These are phyloP conservation scores for Scheffersomyces segobiensis DNA, from an alignment of 1,139 yeast species.

Conservation along the genomic window DNA sequence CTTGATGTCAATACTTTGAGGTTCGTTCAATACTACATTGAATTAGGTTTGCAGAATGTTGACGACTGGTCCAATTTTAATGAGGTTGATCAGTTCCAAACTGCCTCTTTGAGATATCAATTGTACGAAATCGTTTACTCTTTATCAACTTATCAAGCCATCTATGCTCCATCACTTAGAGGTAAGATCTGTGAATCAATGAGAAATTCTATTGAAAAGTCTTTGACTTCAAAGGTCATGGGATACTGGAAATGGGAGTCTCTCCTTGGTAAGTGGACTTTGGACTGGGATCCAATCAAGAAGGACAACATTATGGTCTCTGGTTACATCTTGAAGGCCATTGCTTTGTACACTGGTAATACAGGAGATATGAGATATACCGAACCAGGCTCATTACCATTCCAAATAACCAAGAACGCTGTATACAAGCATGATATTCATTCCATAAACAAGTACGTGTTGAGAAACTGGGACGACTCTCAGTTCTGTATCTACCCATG, in stretches of 20 bases:
- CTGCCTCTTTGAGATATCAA: slow-evolving; percentile 3
- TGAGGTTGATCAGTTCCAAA: slow-evolving; percentile 4
- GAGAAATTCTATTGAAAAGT: slow-evolving; percentile 5
- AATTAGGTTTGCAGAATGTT: slow-evolving; percentile 2
- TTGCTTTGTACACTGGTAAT: slow-evolving; percentile 4
- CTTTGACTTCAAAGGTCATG: slow-evolving; percentile 4
- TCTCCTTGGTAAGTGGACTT: slow-evolving; percentile 5
- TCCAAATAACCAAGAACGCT: slow-evolving; percentile 3
- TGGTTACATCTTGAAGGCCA: slow-evolving; percentile 5
- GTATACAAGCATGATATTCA: slow-evolving; percentile 6
- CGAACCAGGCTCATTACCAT: slow-evolving; percentile 3
- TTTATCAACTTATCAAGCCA: background rate
- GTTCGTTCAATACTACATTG: slow-evolving; percentile 4
- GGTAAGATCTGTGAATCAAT: slow-evolving; percentile 1
- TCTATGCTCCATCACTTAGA: background rate
- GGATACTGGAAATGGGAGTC: slow-evolving; percentile 8
- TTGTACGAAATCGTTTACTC: slow-evolving; percentile 2
- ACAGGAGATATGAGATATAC: slow-evolving; percentile 3
- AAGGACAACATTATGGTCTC: slow-evolving; percentile 6
- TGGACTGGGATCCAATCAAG: slow-evolving; percentile 6
- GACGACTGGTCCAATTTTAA: slow-evolving; percentile 3
- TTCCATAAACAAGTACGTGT: slow-evolving; percentile 5
- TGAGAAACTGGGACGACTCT: slow-evolving; percentile 5
- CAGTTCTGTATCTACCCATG: background rate
- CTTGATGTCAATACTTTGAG: slow-evolving; percentile 2